Evolutionary conservation across 1,139 yeast species (phyloP).

Genomic region (Suhomyces ambrosiae): DNA sequence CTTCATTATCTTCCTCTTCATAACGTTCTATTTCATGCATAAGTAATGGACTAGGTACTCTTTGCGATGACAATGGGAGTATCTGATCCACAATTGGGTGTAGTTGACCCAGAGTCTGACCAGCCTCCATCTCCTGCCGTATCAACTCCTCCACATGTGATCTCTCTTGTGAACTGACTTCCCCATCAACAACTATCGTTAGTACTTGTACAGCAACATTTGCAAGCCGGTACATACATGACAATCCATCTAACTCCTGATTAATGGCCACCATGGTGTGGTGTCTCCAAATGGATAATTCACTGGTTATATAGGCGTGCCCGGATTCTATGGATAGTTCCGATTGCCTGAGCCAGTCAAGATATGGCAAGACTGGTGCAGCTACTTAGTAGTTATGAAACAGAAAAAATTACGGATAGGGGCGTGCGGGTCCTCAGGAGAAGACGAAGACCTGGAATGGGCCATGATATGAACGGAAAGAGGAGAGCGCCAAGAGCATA

Average conservation of each 20-base stretch:
- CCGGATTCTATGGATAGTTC: not conserved
- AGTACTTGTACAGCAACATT: not conserved
- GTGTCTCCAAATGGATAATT: not conserved
- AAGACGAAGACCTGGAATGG: too few relatives aligned
- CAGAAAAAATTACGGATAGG: not conserved
- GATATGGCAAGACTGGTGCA: not conserved
- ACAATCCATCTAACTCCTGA: conserved; percentile 3
- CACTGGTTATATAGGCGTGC: not conserved
- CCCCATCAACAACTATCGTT: conserved; percentile 5
- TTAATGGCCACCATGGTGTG: conserved; percentile 5
- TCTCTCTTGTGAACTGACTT: conserved; percentile 34
- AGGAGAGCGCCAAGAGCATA: not conserved
- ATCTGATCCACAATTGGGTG: conserved; percentile 36
- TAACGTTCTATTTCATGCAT: conserved; percentile 32
- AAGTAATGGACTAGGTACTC: conserved; percentile 20
- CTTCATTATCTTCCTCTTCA: conserved; percentile 31
- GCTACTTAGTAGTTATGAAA: not conserved
- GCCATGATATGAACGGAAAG: too few relatives aligned
- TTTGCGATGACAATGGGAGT: conserved; percentile 24
- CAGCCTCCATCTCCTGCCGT: conserved; percentile 11
- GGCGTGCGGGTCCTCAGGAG: not conserved
- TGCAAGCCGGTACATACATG: conserved; percentile 3
- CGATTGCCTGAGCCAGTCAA: conserved; percentile 1
- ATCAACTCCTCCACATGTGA: conserved; percentile 39
- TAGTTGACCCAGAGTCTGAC: conserved; percentile 10